These are phyloP conservation scores for Candida tropicalis DNA, from an alignment of 1,139 yeast genomes.

Conservation along the genomic window DNA sequence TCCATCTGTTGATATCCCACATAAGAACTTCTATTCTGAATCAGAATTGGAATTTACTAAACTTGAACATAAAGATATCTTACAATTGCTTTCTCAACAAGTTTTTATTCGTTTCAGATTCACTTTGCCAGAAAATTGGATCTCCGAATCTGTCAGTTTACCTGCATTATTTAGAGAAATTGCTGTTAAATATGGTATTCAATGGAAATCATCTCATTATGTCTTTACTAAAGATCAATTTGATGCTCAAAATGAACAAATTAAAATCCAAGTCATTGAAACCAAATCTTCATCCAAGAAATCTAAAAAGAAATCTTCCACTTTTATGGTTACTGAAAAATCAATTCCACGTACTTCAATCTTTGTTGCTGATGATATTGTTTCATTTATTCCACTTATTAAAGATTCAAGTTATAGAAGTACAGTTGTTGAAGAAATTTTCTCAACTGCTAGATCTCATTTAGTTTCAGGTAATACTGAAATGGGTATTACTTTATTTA, in stretches of 20 bases:
- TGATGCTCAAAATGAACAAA: conserved; percentile 30
- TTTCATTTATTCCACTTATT: conserved; percentile 70
- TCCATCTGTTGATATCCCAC: conserved; percentile 49
- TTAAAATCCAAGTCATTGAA: conserved; percentile 20
- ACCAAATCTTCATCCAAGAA: conserved; percentile 20
- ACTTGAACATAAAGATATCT: conserved; percentile 48
- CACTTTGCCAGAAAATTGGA: conserved; percentile 54
- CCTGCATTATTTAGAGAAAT: conserved; percentile 67
- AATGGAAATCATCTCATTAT: conserved; percentile 66
- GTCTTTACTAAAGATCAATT: conserved; percentile 50
- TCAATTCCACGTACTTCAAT: conserved; percentile 33
- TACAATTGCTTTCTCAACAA: conserved; percentile 48
- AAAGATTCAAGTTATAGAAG: conserved; percentile 73
- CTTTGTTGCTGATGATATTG: conserved; percentile 63
- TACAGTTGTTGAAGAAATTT: conserved; percentile 72
- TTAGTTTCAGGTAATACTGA: conserved; percentile 35
- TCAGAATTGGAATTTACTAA: conserved; percentile 47
- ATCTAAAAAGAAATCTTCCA: conserved; percentile 37
- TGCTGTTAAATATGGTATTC: conserved; percentile 81
- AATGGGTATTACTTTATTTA: conserved; percentile 58
- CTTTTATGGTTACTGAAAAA: conserved; percentile 26
- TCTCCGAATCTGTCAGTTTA: conserved; percentile 31
- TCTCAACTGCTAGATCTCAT: conserved; percentile 67
- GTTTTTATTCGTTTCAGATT: conserved; percentile 66
- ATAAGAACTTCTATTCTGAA: conserved; percentile 44